These are phyloP conservation scores for Mycena vulgaris DNA, from an alignment of 768 basidiomycete genomes.

Conservation along the genomic window DNA sequence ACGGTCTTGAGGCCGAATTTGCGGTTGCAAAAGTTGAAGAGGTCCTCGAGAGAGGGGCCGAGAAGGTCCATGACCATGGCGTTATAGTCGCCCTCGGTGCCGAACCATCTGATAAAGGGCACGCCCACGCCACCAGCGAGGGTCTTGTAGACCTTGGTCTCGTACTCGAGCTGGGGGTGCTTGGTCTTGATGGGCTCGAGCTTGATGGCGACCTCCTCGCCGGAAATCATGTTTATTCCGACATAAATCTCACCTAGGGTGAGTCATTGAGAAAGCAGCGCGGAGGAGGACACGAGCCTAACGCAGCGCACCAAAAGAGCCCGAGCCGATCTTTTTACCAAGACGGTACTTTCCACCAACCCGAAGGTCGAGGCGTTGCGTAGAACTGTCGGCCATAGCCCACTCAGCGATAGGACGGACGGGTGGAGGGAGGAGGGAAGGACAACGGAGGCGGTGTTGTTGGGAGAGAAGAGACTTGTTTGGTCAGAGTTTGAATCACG, in stretches of 20 bases:
- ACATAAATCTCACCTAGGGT: constrained; percentile 96
- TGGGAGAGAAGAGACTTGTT: not conserved
- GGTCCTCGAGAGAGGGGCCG: constrained; percentile 90
- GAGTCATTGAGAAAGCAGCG: constrained; percentile 30
- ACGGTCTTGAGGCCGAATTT: constrained; percentile 99
- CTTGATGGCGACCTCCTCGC: constrained; percentile 99
- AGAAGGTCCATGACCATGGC: constrained; percentile 99
- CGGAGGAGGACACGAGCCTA: constrained; percentile 14
- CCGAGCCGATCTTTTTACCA: constrained; percentile 99
- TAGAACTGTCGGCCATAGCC: constrained; percentile 82
- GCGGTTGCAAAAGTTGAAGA: constrained; percentile 97
- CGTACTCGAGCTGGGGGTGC: constrained; percentile 99
- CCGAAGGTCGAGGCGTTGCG: constrained; percentile 86
- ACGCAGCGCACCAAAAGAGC: constrained; percentile 88
- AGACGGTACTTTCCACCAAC: constrained; percentile 97
- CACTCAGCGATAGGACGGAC: constrained; percentile 37
- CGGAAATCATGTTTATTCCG: constrained; percentile 99
- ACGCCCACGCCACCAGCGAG: constrained; percentile 99
- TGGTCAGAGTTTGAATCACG: constrained; percentile 40
- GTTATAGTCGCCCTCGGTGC: constrained; percentile 98
- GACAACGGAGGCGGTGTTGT: constrained; percentile 30
- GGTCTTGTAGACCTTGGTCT: constrained; percentile 95
- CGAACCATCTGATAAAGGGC: constrained; percentile 97
- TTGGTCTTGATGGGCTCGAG: constrained; percentile 99
- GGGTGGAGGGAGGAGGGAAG: not conserved